Conservation (phyloP, 371 early-diverging fungal species). For the Mortierella sp. region DNA sequence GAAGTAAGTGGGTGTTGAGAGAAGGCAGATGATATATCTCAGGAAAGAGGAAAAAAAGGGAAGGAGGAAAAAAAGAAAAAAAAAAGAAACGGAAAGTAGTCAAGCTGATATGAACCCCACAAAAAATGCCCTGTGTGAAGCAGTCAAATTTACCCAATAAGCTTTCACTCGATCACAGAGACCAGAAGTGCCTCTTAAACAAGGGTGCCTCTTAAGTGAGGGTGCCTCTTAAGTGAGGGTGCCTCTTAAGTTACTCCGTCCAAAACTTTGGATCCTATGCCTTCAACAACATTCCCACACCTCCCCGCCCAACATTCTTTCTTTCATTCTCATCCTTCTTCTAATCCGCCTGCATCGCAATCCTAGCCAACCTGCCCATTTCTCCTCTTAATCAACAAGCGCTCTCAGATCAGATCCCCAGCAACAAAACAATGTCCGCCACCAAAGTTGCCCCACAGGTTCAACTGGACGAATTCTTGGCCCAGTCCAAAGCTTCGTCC, state of each 20-base stretch:
- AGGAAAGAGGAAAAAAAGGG: background rate
- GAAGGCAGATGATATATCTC: background rate
- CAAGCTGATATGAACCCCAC: background rate
- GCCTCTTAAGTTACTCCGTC: constrained; percentile 5
- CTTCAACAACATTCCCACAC: constrained; percentile 11
- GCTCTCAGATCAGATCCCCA: background rate
- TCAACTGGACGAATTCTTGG: constrained; percentile 29
- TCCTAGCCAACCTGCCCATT: background rate
- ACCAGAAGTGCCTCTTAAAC: background rate
- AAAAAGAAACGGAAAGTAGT: background rate
- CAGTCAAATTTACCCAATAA: background rate
- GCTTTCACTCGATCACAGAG: background rate
- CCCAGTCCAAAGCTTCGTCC: constrained; percentile 30
- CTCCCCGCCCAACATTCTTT: background rate
- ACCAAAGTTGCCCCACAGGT: constrained; percentile 28
- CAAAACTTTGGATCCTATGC: background rate
- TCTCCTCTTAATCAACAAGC: background rate
- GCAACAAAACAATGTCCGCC: constrained; percentile 3
- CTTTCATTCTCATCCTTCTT: constrained; percentile 5
- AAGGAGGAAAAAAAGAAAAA: constrained; percentile 1
- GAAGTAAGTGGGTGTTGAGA: background rate
- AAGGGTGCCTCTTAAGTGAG: background rate
- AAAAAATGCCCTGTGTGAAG: background rate
- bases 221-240: background rate
- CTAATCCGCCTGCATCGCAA: background rate